These are phyloP conservation scores for Colletotrichum incanum DNA, from an alignment of 2,329 filamentous ascomycete species.

Conservation along the genomic window DNA sequence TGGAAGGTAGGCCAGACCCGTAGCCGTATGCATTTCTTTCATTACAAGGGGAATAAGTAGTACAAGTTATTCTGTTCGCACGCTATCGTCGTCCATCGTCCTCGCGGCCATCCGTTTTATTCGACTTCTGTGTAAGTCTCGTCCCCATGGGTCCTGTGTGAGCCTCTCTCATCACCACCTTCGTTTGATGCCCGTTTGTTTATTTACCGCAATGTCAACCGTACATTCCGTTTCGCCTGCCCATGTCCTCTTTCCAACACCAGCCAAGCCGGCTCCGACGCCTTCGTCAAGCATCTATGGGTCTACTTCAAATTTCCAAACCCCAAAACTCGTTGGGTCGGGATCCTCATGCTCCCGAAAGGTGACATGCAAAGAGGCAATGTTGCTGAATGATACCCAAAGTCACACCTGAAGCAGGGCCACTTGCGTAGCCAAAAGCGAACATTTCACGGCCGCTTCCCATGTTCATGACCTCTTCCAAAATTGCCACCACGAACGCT, in stretches of 20 bases:
- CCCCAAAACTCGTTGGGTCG: background rate
- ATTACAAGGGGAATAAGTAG: conserved; percentile 56
- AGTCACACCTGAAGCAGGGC: background rate
- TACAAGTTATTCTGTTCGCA: conserved; percentile 58
- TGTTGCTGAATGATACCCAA: conserved; percentile 1
- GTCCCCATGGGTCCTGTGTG: background rate
- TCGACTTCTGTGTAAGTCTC: background rate
- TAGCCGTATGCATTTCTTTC: conserved; percentile 42
- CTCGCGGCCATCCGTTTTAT: background rate
- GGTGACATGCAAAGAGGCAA: conserved; percentile 3
- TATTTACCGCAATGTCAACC: background rate
- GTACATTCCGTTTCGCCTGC: background rate
- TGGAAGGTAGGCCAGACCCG: conserved; percentile 6
- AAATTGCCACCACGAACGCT: conserved; percentile 71
- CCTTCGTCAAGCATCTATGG: background rate
- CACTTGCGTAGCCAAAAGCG: background rate
- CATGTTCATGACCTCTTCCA: conserved; percentile 62
- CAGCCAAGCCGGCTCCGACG: background rate
- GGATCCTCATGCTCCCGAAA: background rate
- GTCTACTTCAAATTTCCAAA: background rate
- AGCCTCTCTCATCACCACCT: background rate
- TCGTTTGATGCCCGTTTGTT: too few species aligned
- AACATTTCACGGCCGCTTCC: background rate
- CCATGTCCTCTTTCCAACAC: too few species aligned
- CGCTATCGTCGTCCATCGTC: background rate